Percentiles rank a stretch among this genome's conserved stretches.
Conservation (phyloP, 2,329 filamentous ascomycete species). For the Cercospora nicotianae region DNA sequence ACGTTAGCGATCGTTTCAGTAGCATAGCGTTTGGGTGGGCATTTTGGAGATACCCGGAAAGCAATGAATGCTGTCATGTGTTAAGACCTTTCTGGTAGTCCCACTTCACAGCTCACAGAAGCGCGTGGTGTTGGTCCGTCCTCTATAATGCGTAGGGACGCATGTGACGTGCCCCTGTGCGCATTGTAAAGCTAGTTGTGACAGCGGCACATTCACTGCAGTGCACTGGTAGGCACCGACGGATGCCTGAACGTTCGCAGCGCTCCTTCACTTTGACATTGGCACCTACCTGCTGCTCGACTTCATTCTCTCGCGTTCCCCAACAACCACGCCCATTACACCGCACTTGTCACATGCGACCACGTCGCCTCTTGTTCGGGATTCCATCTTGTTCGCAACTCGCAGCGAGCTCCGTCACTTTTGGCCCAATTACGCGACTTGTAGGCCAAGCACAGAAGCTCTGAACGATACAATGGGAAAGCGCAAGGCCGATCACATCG, state of each 20-base stretch:
- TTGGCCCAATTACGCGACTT: not conserved
- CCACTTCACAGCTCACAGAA: not conserved
- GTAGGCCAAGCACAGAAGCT: not conserved
- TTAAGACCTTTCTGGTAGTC: not conserved
- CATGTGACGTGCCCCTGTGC: not conserved
- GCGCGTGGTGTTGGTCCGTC: not conserved
- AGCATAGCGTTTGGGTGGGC: constrained; percentile 9
- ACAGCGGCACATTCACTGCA: not conserved
- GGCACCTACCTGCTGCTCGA: not conserved
- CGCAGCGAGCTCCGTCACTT: not conserved
- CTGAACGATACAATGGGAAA: not conserved
- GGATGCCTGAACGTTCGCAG: not conserved
- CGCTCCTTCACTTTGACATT: constrained; percentile 2
- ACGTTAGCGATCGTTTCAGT: not conserved
- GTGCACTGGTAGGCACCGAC: not conserved
- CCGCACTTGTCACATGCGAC: not conserved
- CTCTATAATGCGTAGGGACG: not conserved
- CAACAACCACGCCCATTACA: not conserved
- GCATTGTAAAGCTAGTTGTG: not conserved
- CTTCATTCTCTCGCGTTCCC: not conserved
- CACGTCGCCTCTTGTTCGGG: not conserved
- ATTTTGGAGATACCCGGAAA: constrained; percentile 4
- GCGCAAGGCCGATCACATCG: constrained; percentile 3
- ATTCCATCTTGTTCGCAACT: not conserved
- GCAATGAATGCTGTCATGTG: not conserved